Conservation (phyloP, 495 filamentous ascomycete genomes). For the Podospora pseudopauciseta region DNA sequence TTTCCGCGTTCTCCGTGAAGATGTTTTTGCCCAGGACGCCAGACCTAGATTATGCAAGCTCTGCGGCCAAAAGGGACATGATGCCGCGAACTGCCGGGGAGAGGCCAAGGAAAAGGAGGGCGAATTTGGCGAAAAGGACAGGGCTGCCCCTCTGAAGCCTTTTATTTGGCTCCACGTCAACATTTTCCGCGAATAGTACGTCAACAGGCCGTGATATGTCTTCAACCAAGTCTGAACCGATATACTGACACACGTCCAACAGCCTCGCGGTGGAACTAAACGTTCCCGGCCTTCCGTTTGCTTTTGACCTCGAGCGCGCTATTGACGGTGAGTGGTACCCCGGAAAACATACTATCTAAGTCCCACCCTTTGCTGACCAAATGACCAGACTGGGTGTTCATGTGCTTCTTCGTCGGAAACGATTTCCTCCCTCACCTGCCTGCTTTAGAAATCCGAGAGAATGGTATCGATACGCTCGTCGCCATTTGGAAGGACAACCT, state of each 20-base stretch:
- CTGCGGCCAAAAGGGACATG: constrained; percentile 88
- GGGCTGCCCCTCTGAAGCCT: constrained; percentile 66
- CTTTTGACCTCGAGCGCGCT: constrained; percentile 88
- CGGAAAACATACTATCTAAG: too few species aligned
- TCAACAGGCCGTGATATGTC: neutral
- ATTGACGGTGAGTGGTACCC: constrained; percentile 56
- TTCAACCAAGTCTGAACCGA: neutral
- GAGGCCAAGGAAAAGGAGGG: constrained; percentile 79
- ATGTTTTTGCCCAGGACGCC: constrained; percentile 88
- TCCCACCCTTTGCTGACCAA: too few species aligned
- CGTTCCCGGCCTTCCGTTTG: constrained; percentile 70
- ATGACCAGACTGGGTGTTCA: constrained; percentile 81
- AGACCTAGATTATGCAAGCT: constrained; percentile 76
- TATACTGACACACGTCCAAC: neutral
- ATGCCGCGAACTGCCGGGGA: constrained; percentile 76
- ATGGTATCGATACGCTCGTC: constrained; percentile 93
- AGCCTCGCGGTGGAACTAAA: constrained; percentile 76
- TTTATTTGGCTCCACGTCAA: constrained; percentile 98
- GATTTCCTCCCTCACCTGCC: constrained; percentile 97
- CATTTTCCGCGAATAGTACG: constrained; percentile 76
- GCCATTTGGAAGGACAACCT: constrained; percentile 95
- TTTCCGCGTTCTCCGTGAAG: constrained; percentile 94
- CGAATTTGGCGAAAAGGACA: constrained; percentile 81
- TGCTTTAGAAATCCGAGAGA: constrained; percentile 92
- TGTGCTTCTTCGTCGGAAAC: constrained; percentile 99